Evolutionary conservation across 2,329 filamentous ascomycete genomes (phyloP), one percentile per base, ranked within the genome.

Genomic region (Capronia epimyces): DNA sequence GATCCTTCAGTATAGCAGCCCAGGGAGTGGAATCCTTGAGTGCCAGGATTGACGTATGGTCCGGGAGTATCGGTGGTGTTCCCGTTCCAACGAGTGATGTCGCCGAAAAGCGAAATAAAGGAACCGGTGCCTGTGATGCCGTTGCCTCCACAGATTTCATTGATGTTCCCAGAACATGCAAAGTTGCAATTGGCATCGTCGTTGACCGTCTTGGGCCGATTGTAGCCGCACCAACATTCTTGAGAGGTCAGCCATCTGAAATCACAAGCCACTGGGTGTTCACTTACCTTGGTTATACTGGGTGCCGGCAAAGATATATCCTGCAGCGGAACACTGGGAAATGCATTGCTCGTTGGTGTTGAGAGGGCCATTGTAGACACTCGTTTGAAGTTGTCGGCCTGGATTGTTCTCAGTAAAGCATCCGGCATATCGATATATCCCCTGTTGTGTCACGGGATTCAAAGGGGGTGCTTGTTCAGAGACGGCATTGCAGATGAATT

Each of bases 1-100:
- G 56, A 53, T 3, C 63, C 65, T 50, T 72, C 70, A 21, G 62
- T 60, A 55, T 71, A 72, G 46, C 71, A 73, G 15, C 69, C 71
- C 3, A 72, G 59, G 69, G 21, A 66, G 60, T 50, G 66, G 46
- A 52, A 57, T 16, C 52, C 52, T 10, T 55, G 52, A 67, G 32
- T 53, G 52, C 44, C 58, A 49, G 48, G 52, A 32, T 51, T 59
- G 49, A 52, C 49, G 24, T 48, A 60, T 20, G 49, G 56, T 40
- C 46, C 49, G 9, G 59, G 60, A 22, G 40, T 45, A 18, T 56
- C 50, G n/a, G 52, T 56, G 10, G 48, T 37, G 22, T 55, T 53
- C 43, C 56, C 50, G 40, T 53, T 50, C 50, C 52, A 52, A 31
- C 51, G 51, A 15, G 44, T 52, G 31, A 53, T 50, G 46, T 59